phyloP scores from a whole-genome alignment of 352 stramenopile species.

The Globisporangium paroecandrum region DNA sequence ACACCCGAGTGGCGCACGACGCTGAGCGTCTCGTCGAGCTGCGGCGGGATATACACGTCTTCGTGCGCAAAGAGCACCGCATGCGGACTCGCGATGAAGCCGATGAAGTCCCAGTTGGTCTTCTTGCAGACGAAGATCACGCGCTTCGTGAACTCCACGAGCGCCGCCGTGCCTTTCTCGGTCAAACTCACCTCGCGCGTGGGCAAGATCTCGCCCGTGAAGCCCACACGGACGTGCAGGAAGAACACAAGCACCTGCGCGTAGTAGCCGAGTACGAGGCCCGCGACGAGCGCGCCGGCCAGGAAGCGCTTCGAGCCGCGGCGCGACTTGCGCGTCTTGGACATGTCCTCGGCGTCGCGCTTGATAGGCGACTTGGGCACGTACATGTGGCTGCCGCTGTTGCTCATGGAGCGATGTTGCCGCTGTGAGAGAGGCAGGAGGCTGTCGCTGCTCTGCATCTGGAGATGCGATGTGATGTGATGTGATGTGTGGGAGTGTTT shows the following conservation, averaged over 20 bases:
- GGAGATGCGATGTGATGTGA: background rate
- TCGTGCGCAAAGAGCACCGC: slow-evolving; percentile 65
- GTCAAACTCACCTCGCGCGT: slow-evolving; percentile 38
- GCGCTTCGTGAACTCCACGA: slow-evolving; percentile 54
- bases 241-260: slow-evolving; percentile 69
- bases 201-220: slow-evolving; percentile 44
- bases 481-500: background rate
- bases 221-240: slow-evolving; percentile 53
- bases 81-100: slow-evolving; percentile 60
- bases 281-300: slow-evolving; percentile 18
- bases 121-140: slow-evolving; percentile 71
- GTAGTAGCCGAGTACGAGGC: slow-evolving; percentile 65
- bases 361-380: slow-evolving; percentile 4
- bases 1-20: slow-evolving; percentile 60
- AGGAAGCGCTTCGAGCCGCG: slow-evolving; percentile 21
- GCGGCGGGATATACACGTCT: slow-evolving; percentile 48
- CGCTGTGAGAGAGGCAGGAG: slow-evolving; percentile 11
- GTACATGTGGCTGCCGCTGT: slow-evolving; percentile 6
- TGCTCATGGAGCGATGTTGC: background rate
- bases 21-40: slow-evolving; percentile 50
- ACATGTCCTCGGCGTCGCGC: slow-evolving; percentile 13
- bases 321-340: slow-evolving; percentile 18
- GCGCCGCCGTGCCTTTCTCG: slow-evolving; percentile 43
- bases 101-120: slow-evolving; percentile 79
- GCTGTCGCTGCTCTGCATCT: slow-evolving; percentile 9